These are phyloP conservation scores for Trichocomaceae sp. DNA, from an alignment of 2,329 filamentous ascomycete genomes.

Conservation along the genomic window DNA sequence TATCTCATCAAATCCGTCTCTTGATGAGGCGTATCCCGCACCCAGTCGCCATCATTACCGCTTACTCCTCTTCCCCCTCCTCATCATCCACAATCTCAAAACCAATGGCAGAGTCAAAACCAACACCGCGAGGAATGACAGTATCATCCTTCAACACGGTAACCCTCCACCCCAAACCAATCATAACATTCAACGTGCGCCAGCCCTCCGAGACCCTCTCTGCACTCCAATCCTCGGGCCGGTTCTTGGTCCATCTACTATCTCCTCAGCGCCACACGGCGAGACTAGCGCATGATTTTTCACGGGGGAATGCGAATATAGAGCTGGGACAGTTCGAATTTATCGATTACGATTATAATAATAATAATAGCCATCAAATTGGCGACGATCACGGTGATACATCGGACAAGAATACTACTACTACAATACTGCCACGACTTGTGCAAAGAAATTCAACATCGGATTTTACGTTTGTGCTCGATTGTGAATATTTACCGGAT, in stretches of 20 bases:
- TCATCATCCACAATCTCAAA: background rate
- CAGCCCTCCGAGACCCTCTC: constrained; percentile 51
- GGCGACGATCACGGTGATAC: background rate
- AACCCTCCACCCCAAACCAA: constrained; percentile 47
- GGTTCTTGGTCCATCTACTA: constrained; percentile 50
- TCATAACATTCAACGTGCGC: constrained; percentile 58
- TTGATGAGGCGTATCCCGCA: constrained; percentile 52
- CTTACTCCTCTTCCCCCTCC: constrained; percentile 17
- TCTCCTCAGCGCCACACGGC: constrained; percentile 27
- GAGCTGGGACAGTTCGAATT: constrained; percentile 16
- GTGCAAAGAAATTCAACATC: background rate
- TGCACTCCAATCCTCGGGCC: constrained; percentile 41
- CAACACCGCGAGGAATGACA: constrained; percentile 46
- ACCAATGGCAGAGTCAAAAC: background rate
- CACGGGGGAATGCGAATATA: constrained; percentile 34
- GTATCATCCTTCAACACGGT: constrained; percentile 58
- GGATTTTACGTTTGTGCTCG: constrained; percentile 36
- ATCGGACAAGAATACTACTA: background rate
- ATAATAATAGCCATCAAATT: too few species aligned
- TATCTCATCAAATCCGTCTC: constrained; percentile 31
- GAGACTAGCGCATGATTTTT: constrained; percentile 34
- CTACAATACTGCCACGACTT: background rate
- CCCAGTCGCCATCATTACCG: constrained; percentile 52
- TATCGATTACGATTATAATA: background rate
- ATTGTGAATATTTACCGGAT: constrained; percentile 30